Evolutionary conservation across 2,329 filamentous ascomycete species (phyloP).

Genomic region (Pseudogymnoascus sp.): DNA sequence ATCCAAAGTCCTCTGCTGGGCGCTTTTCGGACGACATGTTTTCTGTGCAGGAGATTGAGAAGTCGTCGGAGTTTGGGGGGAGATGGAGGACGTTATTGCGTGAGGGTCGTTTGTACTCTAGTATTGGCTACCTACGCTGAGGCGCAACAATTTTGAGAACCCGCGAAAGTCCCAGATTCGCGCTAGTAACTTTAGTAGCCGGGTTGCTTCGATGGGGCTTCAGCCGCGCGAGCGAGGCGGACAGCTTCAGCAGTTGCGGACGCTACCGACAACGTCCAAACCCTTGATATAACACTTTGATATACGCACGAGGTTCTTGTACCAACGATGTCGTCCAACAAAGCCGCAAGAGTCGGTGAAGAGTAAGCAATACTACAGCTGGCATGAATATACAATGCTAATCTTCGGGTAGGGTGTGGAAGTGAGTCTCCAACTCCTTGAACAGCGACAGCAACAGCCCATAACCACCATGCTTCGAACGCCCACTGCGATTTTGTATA

Average conservation of each 20-base stretch:
- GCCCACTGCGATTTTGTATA: constrained; percentile 12
- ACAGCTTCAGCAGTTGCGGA: constrained; percentile 1
- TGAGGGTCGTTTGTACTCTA: constrained; percentile 5
- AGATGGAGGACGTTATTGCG: neutral
- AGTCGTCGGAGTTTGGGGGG: neutral
- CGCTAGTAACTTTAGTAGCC: constrained; percentile 3
- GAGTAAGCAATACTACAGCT: constrained; percentile 48
- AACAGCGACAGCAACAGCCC: neutral
- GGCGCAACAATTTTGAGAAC: constrained; percentile 9
- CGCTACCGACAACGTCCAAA: constrained; percentile 3
- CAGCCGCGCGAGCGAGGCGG: constrained; percentile 11
- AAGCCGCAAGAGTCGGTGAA: constrained; percentile 64
- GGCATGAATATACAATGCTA: constrained; percentile 16
- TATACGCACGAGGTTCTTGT: neutral
- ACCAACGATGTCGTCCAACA: constrained; percentile 47
- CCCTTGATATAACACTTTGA: constrained; percentile 1
- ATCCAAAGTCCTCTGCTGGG: constrained; percentile 73
- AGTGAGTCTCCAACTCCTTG: constrained; percentile 25
- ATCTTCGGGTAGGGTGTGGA: constrained; percentile 30
- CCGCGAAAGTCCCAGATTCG: constrained; percentile 4
- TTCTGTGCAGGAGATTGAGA: constrained; percentile 1
- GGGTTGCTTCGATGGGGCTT: neutral
- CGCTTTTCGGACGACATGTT: constrained; percentile 86
- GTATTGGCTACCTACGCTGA: neutral
- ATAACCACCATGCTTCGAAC: neutral